Base-by-base conservation (phyloP, 495 filamentous ascomycete genomes). In the Recurvomyces mirabilis region DNA sequence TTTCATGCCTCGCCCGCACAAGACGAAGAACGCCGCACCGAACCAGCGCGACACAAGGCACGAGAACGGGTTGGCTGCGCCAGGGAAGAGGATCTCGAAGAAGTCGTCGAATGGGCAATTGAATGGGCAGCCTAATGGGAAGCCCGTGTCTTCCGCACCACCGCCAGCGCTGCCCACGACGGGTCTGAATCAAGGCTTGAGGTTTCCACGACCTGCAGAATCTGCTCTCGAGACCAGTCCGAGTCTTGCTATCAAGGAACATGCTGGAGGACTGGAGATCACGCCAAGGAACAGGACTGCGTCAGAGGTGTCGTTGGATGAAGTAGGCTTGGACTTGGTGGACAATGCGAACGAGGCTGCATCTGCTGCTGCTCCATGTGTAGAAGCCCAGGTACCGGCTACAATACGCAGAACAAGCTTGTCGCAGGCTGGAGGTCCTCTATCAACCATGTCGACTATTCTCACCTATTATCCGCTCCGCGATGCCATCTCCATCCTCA, bases 401-500 rank as follows among this genome's bases (percentile, higher is more conserved):
- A 19, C 17, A 14, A 32, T 18, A 24, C 13, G 22, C 26, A 74
- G 11, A 3, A 5, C 76, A 26, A 67, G 77, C 46, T 75, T 74
- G 38, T 7, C 38, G 18, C 72, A 78, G 49, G 76, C 72, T 38
- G 60, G 65, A 39, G 79, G 81, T 46, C 77, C 81, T 34, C 62
- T 91, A 43, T 75, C 79, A 51, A 64, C 88, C 42, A 78, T 79
- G 37, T 73, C 83, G 49, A 95, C 89, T 31, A 91, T 98, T 47
- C 76, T 98, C 50, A 74, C 75, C 50, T 87, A 86, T 20, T 94
- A 87, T 56, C 91, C 91, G 19, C 77, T 94, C 51, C 79, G 84
- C 63, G 91, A 99, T 68, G 94, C 91, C 43, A 84, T 99, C 64
- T 88, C 91, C 57, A 94, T 99, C 60, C 73, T 99, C 60, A 95